These are phyloP conservation scores for Escovopsis weberi DNA, from an alignment of 2,329 filamentous ascomycete genomes.

Conservation along the genomic window DNA sequence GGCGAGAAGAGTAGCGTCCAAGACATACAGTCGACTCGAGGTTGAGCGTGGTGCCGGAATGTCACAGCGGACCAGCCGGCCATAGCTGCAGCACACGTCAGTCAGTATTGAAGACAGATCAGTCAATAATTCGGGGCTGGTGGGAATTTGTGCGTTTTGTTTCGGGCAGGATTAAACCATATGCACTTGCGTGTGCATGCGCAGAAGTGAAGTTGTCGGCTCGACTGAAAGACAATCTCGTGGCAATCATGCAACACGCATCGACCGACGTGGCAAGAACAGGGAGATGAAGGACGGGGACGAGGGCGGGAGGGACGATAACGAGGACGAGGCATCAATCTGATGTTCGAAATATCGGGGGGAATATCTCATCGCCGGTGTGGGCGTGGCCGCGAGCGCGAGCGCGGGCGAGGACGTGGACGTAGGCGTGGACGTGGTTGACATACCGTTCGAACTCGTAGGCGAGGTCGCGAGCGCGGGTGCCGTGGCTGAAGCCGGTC, in stretches of 20 bases:
- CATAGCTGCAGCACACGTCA: conserved; percentile 52
- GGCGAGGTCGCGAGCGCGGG: conserved; percentile 95
- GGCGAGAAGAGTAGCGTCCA: not conserved
- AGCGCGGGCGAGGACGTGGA: conserved; percentile 20
- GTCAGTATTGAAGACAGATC: conserved; percentile 25
- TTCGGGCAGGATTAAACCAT: conserved; percentile 3
- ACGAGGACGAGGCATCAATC: conserved; percentile 10
- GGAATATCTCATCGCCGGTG: conserved; percentile 13
- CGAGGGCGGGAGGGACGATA: conserved; percentile 13
- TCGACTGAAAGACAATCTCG: conserved; percentile 13
- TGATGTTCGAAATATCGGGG: conserved; percentile 12
- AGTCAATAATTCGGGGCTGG: conserved; percentile 8
- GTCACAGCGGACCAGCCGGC: conserved; percentile 93
- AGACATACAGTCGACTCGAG: conserved; percentile 81
- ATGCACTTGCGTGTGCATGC: conserved; percentile 8
- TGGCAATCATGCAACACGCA: conserved; percentile 15
- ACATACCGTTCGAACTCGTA: conserved; percentile 99
- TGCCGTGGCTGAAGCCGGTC: conserved; percentile 97
- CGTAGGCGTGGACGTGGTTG: conserved; percentile 33
- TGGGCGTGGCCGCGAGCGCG: conserved; percentile 23
- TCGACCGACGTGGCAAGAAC: conserved; percentile 11
- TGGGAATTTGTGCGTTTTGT: not conserved
- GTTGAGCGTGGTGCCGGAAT: conserved; percentile 93
- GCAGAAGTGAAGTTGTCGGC: conserved; percentile 10
- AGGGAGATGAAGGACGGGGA: conserved; percentile 10